Evolutionary conservation across 2,329 filamentous ascomycete genomes (phyloP).

Genomic region (Cryphonectria radicalis): DNA sequence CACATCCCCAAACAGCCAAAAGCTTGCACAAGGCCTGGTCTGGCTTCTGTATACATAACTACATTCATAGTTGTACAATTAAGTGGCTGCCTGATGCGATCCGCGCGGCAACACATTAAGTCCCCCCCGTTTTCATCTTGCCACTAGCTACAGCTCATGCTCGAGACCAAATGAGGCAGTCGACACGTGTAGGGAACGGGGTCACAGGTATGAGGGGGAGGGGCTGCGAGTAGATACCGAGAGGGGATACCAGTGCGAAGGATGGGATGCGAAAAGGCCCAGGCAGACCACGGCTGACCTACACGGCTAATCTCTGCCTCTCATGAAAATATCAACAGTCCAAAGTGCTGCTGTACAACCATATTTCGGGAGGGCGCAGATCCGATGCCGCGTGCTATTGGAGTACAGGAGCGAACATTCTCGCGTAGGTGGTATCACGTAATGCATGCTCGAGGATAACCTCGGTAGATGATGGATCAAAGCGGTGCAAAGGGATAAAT

Average conservation of each 20-base stretch:
- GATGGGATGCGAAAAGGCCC: neutral
- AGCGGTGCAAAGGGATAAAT: neutral
- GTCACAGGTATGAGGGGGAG: too few species aligned
- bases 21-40: too few species aligned
- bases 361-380: neutral
- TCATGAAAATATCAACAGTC: neutral
- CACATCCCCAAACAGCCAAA: too few species aligned
- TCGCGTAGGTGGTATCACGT: neutral
- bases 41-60: too few species aligned
- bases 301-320: neutral
- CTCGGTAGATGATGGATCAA: neutral
- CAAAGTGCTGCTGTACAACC: neutral
- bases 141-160: neutral
- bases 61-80: too few species aligned
- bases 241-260: neutral
- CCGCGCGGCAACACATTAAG: neutral
- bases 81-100: neutral
- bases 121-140: neutral
- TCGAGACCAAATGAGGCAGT: neutral
- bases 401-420: neutral
- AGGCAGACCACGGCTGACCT: neutral
- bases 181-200: neutral
- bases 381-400: neutral
- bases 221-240: neutral
- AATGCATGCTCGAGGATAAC: neutral